Evolutionary conservation across 352 stramenopile species (phyloP), one percentile per base, ranked within the genome.

Genomic region (Saprolegnia parasitica): DNA sequence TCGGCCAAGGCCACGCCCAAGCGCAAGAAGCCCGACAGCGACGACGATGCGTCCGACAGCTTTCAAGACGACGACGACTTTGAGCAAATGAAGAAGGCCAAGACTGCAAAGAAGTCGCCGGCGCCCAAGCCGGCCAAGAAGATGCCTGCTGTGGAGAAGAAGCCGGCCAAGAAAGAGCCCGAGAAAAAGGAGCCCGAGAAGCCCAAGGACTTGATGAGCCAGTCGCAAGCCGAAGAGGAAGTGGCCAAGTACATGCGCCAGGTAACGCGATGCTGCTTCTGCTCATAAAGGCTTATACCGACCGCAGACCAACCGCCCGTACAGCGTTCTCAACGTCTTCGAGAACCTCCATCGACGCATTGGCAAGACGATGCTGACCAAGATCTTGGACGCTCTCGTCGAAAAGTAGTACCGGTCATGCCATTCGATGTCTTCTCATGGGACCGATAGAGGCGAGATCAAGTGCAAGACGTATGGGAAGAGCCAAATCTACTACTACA

Each of bases 301-400:
- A 26, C 40, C 56, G 10, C 37, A 91, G 84, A 89, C 77, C 1
- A 93, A 93, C 72, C 81, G 86, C 9, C 83, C 86, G 62, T 93
- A 91, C 73, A 93, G 83, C 74, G 73, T 91, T 71, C 75, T 93
- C 10, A 93, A 93, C 75, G 81, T 93, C 67, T 93, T 90, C 65
- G 85, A 91, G 64, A 93, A 93, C 68, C 74, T 93, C 74, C 86
- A 93, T 62, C 78, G 80, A 23, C 80, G 70, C 10, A 86, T 93
- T 61, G 79, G 81, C 39, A 91, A 93, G 68, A 75, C 81, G 11
- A 82, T 81, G 39, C 72, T 93, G n/a, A 87, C 81, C 20, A 90
- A 87, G 73, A 74, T 90, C 45, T 73, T 93, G 42, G 86, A 93
- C 65, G 81, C 80, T 8, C 82, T 91, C 18, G 79, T 81, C 10